Percentiles rank a stretch among this genome's conserved stretches.
These are phyloP conservation scores for Batkoa obscura DNA, from an alignment of 371 early-diverging fungal genomes.

Conservation along the genomic window DNA sequence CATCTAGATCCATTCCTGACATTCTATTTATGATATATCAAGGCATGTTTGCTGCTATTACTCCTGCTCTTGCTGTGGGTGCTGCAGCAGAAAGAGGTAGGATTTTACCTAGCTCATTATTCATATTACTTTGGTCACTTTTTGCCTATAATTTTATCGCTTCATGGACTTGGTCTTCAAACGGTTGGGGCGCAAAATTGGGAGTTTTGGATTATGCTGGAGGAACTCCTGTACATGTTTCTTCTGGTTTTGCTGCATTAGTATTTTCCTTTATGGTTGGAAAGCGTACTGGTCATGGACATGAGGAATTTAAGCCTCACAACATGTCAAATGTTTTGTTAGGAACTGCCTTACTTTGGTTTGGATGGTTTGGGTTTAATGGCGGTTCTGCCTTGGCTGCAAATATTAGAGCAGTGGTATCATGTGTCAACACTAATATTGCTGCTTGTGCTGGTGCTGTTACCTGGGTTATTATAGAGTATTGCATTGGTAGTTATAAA, in stretches of 20 bases:
- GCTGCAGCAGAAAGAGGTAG: constrained; percentile 81
- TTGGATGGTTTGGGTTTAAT: constrained; percentile 81
- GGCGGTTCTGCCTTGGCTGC: constrained; percentile 70
- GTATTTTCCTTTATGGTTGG: constrained; percentile 80
- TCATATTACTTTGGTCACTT: constrained; percentile 83
- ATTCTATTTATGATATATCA: constrained; percentile 56
- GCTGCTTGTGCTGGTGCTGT: constrained; percentile 67
- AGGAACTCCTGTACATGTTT: constrained; percentile 82
- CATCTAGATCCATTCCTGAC: constrained; percentile 36
- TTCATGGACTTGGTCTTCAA: constrained; percentile 82
- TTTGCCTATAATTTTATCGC: constrained; percentile 74
- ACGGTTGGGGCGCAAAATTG: constrained; percentile 59
- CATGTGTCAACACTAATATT: constrained; percentile 67
- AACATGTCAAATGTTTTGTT: constrained; percentile 75
- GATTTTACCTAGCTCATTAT: constrained; percentile 64
- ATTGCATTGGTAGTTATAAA: constrained; percentile 31
- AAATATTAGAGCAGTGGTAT: constrained; percentile 77
- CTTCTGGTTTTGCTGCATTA: constrained; percentile 69
- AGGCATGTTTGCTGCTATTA: constrained; percentile 68
- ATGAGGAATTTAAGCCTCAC: constrained; percentile 58
- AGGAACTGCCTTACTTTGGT: constrained; percentile 75
- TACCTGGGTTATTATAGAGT: constrained; percentile 67
- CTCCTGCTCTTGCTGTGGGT: constrained; percentile 70
- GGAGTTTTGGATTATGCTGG: constrained; percentile 74
- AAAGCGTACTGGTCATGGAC: constrained; percentile 46